Percentiles rank a stretch among this genome's conserved stretches.
Evolutionary conservation across 345 rosid genomes (phyloP).

Genomic region (Angophora floribunda): DNA sequence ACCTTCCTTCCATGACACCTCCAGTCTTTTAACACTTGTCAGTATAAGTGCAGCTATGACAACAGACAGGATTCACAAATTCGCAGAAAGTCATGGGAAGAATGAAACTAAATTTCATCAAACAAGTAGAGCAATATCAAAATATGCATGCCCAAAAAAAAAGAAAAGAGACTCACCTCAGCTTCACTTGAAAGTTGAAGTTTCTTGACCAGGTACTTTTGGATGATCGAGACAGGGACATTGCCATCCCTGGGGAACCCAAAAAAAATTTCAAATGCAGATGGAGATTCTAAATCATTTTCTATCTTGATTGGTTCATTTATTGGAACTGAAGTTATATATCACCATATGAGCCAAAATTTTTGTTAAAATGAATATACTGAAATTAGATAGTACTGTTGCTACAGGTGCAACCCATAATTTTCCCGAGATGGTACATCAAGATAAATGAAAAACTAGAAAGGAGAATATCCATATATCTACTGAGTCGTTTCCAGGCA

Average conservation of each 20-base stretch:
- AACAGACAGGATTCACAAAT: not conserved
- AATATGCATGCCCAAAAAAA: not conserved
- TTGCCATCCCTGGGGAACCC: constrained; percentile 48
- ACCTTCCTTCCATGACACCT: not conserved
- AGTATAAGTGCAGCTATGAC: not conserved
- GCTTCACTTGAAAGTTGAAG: constrained; percentile 49
- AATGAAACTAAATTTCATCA: not conserved
- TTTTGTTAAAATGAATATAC: not conserved
- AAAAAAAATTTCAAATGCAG: not conserved
- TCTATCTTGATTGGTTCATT: not conserved
- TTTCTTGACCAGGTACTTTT: constrained; percentile 62
- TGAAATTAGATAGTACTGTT: not conserved
- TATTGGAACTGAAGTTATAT: not conserved
- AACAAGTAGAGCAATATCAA: too few species aligned
- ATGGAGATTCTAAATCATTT: not conserved
- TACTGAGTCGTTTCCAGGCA: not conserved
- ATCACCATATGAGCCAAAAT: not conserved
- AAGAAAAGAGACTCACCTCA: constrained; percentile 32
- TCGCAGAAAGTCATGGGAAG: not conserved
- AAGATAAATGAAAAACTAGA: not conserved
- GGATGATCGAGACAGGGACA: constrained; percentile 58
- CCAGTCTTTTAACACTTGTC: not conserved
- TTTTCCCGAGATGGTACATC: not conserved
- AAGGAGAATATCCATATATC: not conserved
- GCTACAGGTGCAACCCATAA: not conserved